Base-by-base conservation (phyloP, 257 asterid genomes). In the Echium plantagineum region DNA sequence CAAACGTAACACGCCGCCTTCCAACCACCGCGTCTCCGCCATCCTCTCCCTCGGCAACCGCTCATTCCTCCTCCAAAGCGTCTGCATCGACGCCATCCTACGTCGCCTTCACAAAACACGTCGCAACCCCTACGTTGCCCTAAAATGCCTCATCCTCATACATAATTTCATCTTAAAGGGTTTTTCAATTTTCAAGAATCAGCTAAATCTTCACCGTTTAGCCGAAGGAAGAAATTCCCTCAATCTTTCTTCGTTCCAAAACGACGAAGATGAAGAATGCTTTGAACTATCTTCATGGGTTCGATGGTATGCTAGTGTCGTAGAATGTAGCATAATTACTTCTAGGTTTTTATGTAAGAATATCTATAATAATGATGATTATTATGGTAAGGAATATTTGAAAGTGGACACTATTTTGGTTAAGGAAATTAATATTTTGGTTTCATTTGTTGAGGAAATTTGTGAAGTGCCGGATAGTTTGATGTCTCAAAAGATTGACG, bases 391-490 rank as follows among this genome's bases (percentile, higher is more conserved):
- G 2, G 32, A 16, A 18, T 57, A 5, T 20, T 21, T 9, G 5
- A 6, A 20, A 0, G 19, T 3, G 16, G 57, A 47, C 17, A 16
- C 42, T 1, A 22, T 61, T 58, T 69, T 59, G 15, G 63, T 61
- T 4, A 69, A 62, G 32, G 80, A 78, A 59, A 60, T 71, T 12
- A 69, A 71, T 38, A 26, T 55, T 2, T 49, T 74, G 63, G 80
- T 78, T 6, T 32, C 55, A 47, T 21, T 72, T 62, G 72, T 78
- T 9, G 83, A 78, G 65, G 83, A 63, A 18, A 72, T 78, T 19
- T 71, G 80, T 47, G 60, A 30, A 19, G 76, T 73, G 6, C 83
- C 83, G 1, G 74, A 78, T 57, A 71, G 75, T n/a, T 63, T 69
- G 18, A 54, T 63, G 61, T 64, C 53, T 31, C 70, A 66, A 20